Evolutionary conservation across 345 rosid genomes (phyloP), one percentile per base, ranked within the genome.

Genomic region (Brassica napus): DNA sequence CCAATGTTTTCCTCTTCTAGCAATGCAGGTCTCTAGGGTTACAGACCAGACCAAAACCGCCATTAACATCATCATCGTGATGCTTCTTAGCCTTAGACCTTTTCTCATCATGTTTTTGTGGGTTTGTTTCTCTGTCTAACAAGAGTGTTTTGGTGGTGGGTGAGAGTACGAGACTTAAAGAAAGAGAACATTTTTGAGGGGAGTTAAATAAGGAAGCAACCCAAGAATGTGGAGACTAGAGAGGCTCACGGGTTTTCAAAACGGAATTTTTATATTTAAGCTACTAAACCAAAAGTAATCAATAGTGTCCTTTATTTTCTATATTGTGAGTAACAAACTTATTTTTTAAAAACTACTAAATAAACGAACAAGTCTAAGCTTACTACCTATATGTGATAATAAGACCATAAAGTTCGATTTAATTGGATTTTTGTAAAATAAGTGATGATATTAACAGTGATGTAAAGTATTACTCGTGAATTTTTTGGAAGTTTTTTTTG

Each of bases 1-100:
- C 97, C 91, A 88, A 55, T 93, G 95, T 83, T 74, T 87, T 52
- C 96, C 92, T 86, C 88, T 88, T 84, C 97, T 88, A 3, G 95
- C 97, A 90, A 81, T 91, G 94, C 95, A 91, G 39, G 85, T 79
- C 68, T 87, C 91, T 57, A 91, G 75, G 61, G 84, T 88, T 49
- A 90, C 85, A 75, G 85, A 87, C 97, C 92, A 93, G 9, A 90
- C 84, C 44, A 92, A 81, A 59, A 90, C 61, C 57, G 85, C 89
- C 81, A 89, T 54, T 77, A 88, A 72, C 23, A 89, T 34, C 82
- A 87, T 76, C 74, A 91, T 83, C 63, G 97, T 70, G 75, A 87
- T 54, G 84, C 86, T 86, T 75, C 86, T 87, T n/a, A 82, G 44
- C 67, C 81, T 86, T 34, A 74, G 39, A 74, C 66, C 64, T 26